A percentile compares a stretch with the other conserved stretches of the same genome.
Conservation (phyloP, 2,329 filamentous ascomycete genomes). For the Drechslerella stenobrocha region DNA sequence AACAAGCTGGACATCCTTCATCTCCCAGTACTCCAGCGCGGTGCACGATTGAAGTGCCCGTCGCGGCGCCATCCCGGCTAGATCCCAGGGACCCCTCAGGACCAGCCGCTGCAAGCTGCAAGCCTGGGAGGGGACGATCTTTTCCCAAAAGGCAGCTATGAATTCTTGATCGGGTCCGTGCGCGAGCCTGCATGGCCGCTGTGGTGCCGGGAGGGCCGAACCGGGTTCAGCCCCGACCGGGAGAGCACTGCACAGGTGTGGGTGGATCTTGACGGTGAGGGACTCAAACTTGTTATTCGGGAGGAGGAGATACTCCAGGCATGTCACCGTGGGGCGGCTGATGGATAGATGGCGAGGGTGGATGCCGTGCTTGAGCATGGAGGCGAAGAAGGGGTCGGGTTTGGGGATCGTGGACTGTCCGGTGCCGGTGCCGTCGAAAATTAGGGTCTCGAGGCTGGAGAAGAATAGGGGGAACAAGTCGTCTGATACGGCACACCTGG, state of each 20-base stretch:
- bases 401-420: background rate
- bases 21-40: background rate
- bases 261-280: background rate
- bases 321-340: background rate
- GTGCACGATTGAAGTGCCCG: background rate
- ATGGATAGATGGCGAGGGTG: background rate
- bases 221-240: background rate
- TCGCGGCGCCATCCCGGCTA: background rate
- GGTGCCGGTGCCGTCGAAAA: background rate
- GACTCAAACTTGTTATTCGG: background rate
- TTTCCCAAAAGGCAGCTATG: background rate
- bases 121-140: background rate
- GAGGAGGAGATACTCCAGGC: background rate
- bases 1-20: background rate
- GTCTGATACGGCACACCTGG: background rate
- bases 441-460: constrained; percentile 3
- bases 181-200: background rate
- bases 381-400: background rate
- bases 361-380: background rate
- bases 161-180: background rate
- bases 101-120: background rate
- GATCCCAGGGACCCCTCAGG: background rate
- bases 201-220: too few species aligned
- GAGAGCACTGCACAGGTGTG: background rate
- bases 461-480: constrained; percentile 1